Conservation (phyloP, 2,329 filamentous ascomycete genomes). For the Fonsecaea pedrosoi region DNA sequence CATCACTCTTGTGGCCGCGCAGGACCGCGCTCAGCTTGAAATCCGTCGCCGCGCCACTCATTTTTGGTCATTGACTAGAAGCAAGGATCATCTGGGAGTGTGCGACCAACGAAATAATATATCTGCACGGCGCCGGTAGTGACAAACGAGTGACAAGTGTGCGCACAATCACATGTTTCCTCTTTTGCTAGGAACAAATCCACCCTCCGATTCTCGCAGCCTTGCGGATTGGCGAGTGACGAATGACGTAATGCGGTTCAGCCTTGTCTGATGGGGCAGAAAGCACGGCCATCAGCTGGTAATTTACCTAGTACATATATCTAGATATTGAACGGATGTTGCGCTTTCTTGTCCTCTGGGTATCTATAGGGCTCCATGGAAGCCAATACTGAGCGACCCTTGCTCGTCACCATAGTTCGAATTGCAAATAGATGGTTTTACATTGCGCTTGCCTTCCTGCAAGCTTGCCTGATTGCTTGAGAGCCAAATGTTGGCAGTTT, state of each 20-base stretch:
- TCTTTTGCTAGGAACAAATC: neutral
- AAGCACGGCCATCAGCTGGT: neutral
- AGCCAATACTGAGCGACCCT: too few species aligned
- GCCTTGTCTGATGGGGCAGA: neutral
- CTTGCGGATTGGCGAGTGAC: neutral
- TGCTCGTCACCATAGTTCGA: too few species aligned
- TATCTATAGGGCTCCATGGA: too few species aligned
- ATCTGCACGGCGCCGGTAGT: conserved; percentile 24
- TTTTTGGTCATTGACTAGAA: conserved; percentile 15
- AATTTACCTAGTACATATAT: neutral
- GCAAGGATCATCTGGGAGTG: conserved; percentile 8
- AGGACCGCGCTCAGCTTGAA: conserved; percentile 88
- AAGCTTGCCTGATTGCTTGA: too few species aligned
- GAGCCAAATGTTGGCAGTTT: too few species aligned
- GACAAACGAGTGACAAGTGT: conserved; percentile 50
- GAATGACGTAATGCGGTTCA: neutral
- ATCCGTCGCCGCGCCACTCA: conserved; percentile 25
- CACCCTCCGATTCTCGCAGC: conserved; percentile 3
- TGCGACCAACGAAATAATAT: neutral
- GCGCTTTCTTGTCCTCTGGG: too few species aligned
- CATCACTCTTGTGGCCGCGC: conserved; percentile 90
- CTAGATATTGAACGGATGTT: too few species aligned
- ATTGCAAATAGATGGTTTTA: too few species aligned
- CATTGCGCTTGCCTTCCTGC: too few species aligned
- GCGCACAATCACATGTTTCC: conserved; percentile 37